A percentile compares a stretch with the other conserved stretches of the same genome.
Evolutionary conservation across 1,284 basidiomycete genomes (phyloP).

Genomic region (Malassezia dermatis): DNA sequence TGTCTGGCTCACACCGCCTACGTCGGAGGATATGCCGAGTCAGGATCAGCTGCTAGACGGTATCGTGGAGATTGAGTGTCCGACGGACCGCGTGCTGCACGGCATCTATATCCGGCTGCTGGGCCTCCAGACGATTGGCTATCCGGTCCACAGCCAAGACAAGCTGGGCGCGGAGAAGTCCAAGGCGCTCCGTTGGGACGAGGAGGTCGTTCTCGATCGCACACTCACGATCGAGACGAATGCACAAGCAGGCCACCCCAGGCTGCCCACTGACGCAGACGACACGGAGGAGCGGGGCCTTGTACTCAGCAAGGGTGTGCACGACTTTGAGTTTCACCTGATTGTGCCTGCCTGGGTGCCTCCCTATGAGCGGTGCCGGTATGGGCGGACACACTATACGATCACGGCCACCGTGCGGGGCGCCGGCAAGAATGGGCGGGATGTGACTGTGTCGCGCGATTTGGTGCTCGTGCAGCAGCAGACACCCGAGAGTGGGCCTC

Average conservation of each 20-base stretch:
- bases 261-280: background rate
- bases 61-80: constrained; percentile 42
- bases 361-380: constrained; percentile 40
- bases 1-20: constrained; percentile 36
- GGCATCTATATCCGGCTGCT: constrained; percentile 32
- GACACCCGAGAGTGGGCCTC: constrained; percentile 35
- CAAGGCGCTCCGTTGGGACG: constrained; percentile 33
- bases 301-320: constrained; percentile 36
- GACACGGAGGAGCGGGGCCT: constrained; percentile 13
- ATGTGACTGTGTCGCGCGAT: constrained; percentile 35
- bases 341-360: constrained; percentile 41
- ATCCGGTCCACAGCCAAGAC: constrained; percentile 19
- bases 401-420: constrained; percentile 40
- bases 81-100: constrained; percentile 36
- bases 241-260: constrained; percentile 21
- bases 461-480: constrained; percentile 42
- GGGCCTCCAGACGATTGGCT: constrained; percentile 36
- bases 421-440: constrained; percentile 32
- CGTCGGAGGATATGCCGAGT: constrained; percentile 27
- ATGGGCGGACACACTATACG: constrained; percentile 40
- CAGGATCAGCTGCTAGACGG: constrained; percentile 44
- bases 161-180: background rate
- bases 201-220: constrained; percentile 40
- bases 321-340: constrained; percentile 45
- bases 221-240: constrained; percentile 27